Evolutionary conservation across 2,329 filamentous ascomycete species (phyloP), one percentile per base, ranked within the genome.

Genomic region (Neonectria hederae): DNA sequence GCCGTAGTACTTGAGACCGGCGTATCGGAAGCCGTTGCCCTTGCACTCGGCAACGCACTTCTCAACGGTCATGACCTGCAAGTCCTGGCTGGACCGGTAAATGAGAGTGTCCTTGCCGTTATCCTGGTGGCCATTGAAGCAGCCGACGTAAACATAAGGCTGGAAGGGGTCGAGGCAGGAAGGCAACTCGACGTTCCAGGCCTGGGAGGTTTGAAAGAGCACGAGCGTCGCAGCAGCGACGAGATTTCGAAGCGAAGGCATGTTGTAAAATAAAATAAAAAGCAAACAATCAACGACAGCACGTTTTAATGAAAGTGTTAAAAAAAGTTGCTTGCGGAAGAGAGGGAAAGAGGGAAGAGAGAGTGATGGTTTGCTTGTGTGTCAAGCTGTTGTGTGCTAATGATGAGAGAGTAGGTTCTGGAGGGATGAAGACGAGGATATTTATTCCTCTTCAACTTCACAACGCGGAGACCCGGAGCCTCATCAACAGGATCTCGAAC

Each of bases 1-100:
- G 62, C 83, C 83, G 64, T 85, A 82, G 74, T 84, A 85, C 65
- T 81, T 79, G 35, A 86, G 79, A 59, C 84, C 84, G 66, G 84
- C 82, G 65, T 85, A 83, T 54, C 82, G 79, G 74, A 81, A 86
- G 46, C 81, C 80, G 67, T 85, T 83, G 61, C 81, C 83, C 74
- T 85, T 85, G 79, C 84, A 86, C 56, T 81, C 79, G 45, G 82
- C 75, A 43, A 81, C 76, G 66, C 84, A 86, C 68, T 76, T 77
- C 75, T 84, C 81, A 32, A 83, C 77, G 2, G 83, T 86, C 81
- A 83, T 84, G 69, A 77, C 75, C 22, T 66, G 58, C 59, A 73
- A 67, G 65, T 79, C 72, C 45, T 78, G 71, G 19, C 74, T 73
- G 63, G 80, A 83, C 59, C 80, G 80, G 72, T 82, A 82, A 66